These are phyloP conservation scores for Monosporascus sp. DNA, from an alignment of 2,329 filamentous ascomycete genomes.

Conservation along the genomic window DNA sequence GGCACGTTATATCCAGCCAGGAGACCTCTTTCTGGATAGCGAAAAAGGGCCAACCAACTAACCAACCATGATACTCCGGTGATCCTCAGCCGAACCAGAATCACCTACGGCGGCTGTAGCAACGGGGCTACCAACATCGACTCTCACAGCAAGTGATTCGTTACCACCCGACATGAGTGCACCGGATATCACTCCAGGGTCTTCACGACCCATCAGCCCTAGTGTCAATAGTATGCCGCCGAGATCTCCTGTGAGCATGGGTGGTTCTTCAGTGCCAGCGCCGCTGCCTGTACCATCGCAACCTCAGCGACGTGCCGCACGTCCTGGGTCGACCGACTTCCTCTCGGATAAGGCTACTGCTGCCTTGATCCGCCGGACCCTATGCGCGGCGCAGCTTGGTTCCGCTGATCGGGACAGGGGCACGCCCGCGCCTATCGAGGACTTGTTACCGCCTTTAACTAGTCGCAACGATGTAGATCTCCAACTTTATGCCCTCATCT, in stretches of 20 bases:
- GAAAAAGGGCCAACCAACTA: no score
- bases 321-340: slow-evolving; percentile 38
- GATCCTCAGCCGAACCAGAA: no score
- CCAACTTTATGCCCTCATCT: slow-evolving; percentile 87
- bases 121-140: no score
- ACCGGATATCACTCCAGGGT: background rate
- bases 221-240: no score
- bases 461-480: slow-evolving; percentile 92
- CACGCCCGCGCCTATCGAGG: slow-evolving; percentile 61
- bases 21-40: no score
- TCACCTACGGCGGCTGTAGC: no score
- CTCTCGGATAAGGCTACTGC: slow-evolving; percentile 74
- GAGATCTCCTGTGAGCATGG: slow-evolving; percentile 4
- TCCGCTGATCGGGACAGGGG: slow-evolving; percentile 46
- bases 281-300: slow-evolving; percentile 24
- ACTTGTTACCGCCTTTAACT: slow-evolving; percentile 82
- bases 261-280: slow-evolving; percentile 8
- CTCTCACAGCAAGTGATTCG: no score
- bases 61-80: no score
- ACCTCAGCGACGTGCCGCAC: slow-evolving; percentile 23
- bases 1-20: no score
- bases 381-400: slow-evolving; percentile 65
- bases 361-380: slow-evolving; percentile 73
- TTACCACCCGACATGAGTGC: no score
- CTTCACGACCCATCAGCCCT: background rate